phyloP scores from a whole-genome alignment of 768 basidiomycete species.

The Rhizopogon sp. region DNA sequence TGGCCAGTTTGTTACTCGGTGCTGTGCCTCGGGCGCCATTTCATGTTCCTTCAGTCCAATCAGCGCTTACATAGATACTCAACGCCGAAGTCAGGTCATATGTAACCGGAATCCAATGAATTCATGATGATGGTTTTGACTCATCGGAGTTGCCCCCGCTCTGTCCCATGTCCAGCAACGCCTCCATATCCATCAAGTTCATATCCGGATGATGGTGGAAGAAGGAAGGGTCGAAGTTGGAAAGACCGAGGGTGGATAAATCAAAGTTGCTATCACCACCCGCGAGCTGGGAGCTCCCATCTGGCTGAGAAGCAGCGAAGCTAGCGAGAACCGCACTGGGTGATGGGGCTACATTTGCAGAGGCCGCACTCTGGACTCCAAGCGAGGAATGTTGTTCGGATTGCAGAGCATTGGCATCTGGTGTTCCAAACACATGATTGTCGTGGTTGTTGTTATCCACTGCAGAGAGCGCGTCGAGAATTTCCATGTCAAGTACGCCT shows the following conservation, averaged over 20 bases:
- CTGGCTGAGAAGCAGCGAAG: slow-evolving; percentile 33
- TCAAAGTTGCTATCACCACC: slow-evolving; percentile 37
- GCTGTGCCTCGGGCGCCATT: no score
- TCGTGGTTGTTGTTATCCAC: slow-evolving; percentile 12
- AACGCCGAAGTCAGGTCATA: no score
- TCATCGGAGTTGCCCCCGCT: slow-evolving; percentile 16
- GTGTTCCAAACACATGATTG: slow-evolving; percentile 17
- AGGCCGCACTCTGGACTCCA: slow-evolving; percentile 13
- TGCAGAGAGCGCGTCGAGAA: slow-evolving; percentile 30
- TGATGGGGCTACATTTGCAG: slow-evolving; percentile 29
- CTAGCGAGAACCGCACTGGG: slow-evolving; percentile 39
- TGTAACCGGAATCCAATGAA: not conserved
- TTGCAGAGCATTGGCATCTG: slow-evolving; percentile 8
- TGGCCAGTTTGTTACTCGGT: no score
- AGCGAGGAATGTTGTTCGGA: slow-evolving; percentile 26
- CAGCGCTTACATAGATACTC: no score
- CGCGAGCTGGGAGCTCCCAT: slow-evolving; percentile 8
- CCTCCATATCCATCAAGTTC: slow-evolving; percentile 50
- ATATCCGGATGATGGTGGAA: slow-evolving; percentile 38
- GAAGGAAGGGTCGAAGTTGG: slow-evolving; percentile 39
- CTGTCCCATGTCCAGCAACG: slow-evolving; percentile 42
- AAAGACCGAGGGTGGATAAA: slow-evolving; percentile 42
- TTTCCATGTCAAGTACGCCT: slow-evolving; percentile 27
- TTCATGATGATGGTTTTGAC: slow-evolving; percentile 18
- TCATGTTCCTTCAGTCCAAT: no score